Percentiles rank a stretch among this genome's conserved stretches.
phyloP scores from a whole-genome alignment of 2,329 filamentous ascomycete genomes.

The Calonectria pauciramosa region DNA sequence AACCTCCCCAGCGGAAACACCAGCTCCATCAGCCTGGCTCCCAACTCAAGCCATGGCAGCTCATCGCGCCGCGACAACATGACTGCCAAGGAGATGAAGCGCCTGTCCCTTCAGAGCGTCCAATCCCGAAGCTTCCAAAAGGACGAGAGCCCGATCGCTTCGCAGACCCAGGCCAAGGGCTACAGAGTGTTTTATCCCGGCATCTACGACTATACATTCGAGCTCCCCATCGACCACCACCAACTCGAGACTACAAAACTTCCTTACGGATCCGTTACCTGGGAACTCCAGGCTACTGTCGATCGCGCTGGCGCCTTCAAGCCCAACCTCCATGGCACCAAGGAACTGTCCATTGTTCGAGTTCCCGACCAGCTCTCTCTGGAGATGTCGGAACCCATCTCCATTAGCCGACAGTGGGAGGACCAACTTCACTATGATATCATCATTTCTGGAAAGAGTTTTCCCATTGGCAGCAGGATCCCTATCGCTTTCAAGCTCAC shows the following conservation, averaged over 20 bases:
- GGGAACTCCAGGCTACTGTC: conserved; percentile 87
- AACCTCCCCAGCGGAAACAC: conserved; percentile 53
- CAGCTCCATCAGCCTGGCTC: conserved; percentile 50
- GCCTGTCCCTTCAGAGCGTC: conserved; percentile 83
- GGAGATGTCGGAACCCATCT: conserved; percentile 93
- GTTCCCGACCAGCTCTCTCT: conserved; percentile 89
- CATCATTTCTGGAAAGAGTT: conserved; percentile 95
- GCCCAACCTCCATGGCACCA: conserved; percentile 84
- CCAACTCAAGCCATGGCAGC: conserved; percentile 35
- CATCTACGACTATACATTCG: conserved; percentile 78
- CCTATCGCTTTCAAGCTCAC: conserved; percentile 96
- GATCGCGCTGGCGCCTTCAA: conserved; percentile 92
- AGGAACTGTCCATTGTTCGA: conserved; percentile 87
- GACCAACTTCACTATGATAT: conserved; percentile 97
- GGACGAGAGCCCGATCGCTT: conserved; percentile 77
- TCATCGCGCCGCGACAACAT: conserved; percentile 46
- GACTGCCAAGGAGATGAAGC: conserved; percentile 68
- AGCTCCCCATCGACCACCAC: conserved; percentile 89
- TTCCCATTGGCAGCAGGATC: conserved; percentile 87
- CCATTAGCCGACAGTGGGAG: conserved; percentile 94
- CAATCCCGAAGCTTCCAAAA: conserved; percentile 90
- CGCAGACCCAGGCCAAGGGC: conserved; percentile 73
- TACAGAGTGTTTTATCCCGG: conserved; percentile 89
- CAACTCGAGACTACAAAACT: conserved; percentile 91
- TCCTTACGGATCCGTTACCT: conserved; percentile 88